Base-by-base conservation (phyloP, 331 rosid species). In the Rhamnella rubrinervis region DNA sequence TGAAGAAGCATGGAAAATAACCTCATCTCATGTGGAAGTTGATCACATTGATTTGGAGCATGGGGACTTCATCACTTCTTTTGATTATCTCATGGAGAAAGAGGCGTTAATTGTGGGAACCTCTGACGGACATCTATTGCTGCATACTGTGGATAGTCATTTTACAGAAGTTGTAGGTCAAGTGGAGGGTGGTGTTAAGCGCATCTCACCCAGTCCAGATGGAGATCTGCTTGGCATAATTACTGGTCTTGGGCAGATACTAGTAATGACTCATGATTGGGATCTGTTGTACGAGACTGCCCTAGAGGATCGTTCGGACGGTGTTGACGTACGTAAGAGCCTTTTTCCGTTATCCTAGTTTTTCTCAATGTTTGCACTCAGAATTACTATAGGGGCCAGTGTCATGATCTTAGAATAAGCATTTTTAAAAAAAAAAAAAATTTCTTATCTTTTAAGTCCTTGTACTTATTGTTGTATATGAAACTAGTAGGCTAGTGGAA, bases 181-280 rank as follows among this genome's bases (percentile, higher is more conserved):
- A 26, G 86, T 95, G 21, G 87, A 95, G 38, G 99, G 97, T 38
- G 97, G 96, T 12, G 90, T 95, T n/a, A 87, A 80, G 67, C 78
- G 88, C n/a, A 75, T 95, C n/a, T 80, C 96, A 12, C 96, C 91
- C 19, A 91, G 99, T 38, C 99, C 99, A 0, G 99, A 95, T 70
- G 99, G 99, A 20, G 99, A 95, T 76, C 72, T 95, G 37, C 75
- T 91, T 7, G 87, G 85, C 35, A 71, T 87, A 4, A 61, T 77
- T 41, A 83, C 92, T 39, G 93, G 96, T 31, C 76, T 81, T 25
- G 89, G 85, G 39, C 93, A 86, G 83, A 75, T 89, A 53, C 76
- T 95, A 65, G 84, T 95, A 7, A 91, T 95, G 97, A 91, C 95
- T 50, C 90, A 75, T 63, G 99, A 95, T 76, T 95, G 97, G 99